These are phyloP conservation scores for Suillus hirtellus DNA, from an alignment of 768 basidiomycete genomes.

Conservation along the genomic window DNA sequence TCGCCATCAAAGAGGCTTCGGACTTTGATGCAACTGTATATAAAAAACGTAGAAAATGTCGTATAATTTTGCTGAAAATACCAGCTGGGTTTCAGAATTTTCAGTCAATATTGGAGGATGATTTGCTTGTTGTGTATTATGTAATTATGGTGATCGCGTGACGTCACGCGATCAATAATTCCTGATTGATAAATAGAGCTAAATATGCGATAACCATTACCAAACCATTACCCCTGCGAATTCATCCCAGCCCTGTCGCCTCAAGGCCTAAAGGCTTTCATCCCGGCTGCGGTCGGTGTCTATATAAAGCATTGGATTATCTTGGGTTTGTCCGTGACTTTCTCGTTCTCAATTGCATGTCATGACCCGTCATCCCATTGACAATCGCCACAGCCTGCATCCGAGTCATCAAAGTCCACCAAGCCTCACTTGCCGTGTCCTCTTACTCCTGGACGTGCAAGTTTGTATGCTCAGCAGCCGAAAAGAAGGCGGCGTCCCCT, in stretches of 20 bases:
- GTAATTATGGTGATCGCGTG: slow-evolving; percentile 16
- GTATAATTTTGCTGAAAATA: background rate
- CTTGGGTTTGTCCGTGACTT: slow-evolving; percentile 2
- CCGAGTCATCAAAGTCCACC: slow-evolving; percentile 18
- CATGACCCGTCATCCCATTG: slow-evolving; percentile 20
- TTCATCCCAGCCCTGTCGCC: slow-evolving; percentile 1
- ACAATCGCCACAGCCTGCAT: slow-evolving; percentile 16
- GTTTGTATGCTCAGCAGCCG: slow-evolving; percentile 48
- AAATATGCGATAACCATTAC: slow-evolving; percentile 11
- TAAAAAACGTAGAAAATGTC: background rate
- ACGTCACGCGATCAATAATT: slow-evolving; percentile 25
- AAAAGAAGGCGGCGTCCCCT: slow-evolving; percentile 54
- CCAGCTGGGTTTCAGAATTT: background rate
- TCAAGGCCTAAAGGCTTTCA: background rate
- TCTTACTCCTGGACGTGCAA: slow-evolving; percentile 64
- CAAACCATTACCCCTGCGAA: background rate
- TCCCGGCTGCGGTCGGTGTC: background rate
- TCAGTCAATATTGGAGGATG: background rate
- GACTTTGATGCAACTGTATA: background rate
- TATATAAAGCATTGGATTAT: slow-evolving; percentile 12
- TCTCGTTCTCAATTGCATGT: background rate
- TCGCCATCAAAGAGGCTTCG: slow-evolving; percentile 3
- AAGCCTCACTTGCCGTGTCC: slow-evolving; percentile 39
- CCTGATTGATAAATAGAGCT: slow-evolving; percentile 14
- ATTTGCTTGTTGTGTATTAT: background rate